Conservation (phyloP, 208 protist genomes). For the Novymonas esmeraldas region DNA sequence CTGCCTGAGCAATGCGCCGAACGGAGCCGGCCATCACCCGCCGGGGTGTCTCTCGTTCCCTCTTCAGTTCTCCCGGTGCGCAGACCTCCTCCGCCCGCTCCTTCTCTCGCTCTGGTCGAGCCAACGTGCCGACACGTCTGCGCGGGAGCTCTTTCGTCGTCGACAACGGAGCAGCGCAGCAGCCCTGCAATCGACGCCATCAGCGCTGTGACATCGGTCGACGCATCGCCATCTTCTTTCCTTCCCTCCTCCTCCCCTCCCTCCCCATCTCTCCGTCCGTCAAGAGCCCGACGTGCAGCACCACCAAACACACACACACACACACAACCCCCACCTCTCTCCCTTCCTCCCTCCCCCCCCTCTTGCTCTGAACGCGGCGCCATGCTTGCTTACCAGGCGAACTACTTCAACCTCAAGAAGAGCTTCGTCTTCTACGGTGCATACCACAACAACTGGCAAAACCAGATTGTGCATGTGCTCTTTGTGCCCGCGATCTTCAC, state of each 20-base stretch:
- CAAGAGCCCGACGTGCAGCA: too few relatives aligned
- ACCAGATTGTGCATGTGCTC: slow-evolving; percentile 79
- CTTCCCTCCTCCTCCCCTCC: neutral
- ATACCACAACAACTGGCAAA: slow-evolving; percentile 66
- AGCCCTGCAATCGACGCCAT: too few relatives aligned
- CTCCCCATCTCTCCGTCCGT: neutral
- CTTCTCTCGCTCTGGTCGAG: slow-evolving; percentile 4
- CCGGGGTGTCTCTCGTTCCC: too few relatives aligned
- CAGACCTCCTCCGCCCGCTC: neutral
- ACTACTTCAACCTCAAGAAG: slow-evolving; percentile 66
- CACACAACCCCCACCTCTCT: neutral
- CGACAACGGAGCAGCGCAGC: too few relatives aligned
- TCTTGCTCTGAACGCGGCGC: neutral
- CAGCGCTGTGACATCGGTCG: too few relatives aligned
- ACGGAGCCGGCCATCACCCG: too few relatives aligned
- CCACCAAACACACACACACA: too few relatives aligned
- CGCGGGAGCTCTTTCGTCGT: too few relatives aligned
- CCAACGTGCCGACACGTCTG: too few relatives aligned
- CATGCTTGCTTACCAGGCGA: slow-evolving; percentile 44
- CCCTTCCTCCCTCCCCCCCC: neutral
- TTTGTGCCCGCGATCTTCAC: slow-evolving; percentile 80
- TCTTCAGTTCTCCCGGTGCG: neutral
- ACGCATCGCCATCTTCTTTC: too few relatives aligned
- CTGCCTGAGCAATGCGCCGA: too few relatives aligned
- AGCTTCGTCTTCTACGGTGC: slow-evolving; percentile 74